Evolutionary conservation across 106 monocot genomes (phyloP).

Genomic region (Platanthera zijinensis): DNA sequence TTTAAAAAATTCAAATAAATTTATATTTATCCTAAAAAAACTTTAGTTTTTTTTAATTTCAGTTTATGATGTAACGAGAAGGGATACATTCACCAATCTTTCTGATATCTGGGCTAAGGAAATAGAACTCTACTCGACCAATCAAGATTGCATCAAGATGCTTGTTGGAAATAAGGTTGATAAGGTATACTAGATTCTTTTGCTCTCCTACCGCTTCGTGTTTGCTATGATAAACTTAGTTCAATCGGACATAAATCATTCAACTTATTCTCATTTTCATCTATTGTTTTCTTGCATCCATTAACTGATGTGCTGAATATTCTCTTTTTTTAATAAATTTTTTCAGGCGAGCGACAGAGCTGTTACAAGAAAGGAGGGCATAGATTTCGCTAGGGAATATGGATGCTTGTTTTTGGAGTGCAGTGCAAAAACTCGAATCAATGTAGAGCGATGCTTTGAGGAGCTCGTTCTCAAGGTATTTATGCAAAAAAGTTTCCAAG

Average conservation of each 20-base stretch:
- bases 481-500: not conserved
- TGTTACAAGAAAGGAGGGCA: conserved; percentile 67
- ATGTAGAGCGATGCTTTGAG: conserved; percentile 73
- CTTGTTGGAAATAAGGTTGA: conserved; percentile 78
- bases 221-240: not conserved
- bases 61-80: conserved; percentile 77
- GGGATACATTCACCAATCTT: conserved; percentile 73
- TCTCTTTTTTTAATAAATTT: not conserved
- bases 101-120: conserved; percentile 67
- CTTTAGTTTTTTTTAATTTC: not conserved
- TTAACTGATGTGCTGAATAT: not conserved
- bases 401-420: conserved; percentile 66
- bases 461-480: conserved; percentile 70
- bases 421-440: conserved; percentile 60
- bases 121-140: conserved; percentile 41
- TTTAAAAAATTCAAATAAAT: too few relatives aligned
- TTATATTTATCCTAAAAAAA: too few relatives aligned
- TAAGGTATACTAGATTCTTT: conserved; percentile 30
- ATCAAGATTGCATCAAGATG: conserved; percentile 48
- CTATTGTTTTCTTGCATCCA: not conserved
- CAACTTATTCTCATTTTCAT: not conserved
- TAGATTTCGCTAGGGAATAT: conserved; percentile 55
- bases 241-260: not conserved
- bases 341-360: conserved; percentile 55
- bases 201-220: not conserved